Percentiles rank a stretch among this genome's conserved stretches.
phyloP scores from a whole-genome alignment of 768 basidiomycete species.

The Roridomyces roridus region DNA sequence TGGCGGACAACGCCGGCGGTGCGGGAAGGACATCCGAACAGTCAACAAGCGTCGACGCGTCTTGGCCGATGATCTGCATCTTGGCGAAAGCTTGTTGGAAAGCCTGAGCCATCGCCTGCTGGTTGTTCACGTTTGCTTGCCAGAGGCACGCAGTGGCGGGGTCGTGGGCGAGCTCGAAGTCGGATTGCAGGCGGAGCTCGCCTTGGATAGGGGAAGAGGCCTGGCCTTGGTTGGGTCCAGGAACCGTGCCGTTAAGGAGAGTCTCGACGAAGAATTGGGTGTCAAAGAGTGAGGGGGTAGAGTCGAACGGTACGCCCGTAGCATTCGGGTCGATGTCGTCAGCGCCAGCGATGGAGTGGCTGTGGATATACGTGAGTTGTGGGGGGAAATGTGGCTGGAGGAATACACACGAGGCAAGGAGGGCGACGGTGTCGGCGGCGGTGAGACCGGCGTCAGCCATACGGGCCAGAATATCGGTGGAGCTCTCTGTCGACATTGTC shows the following conservation, averaged over 20 bases:
- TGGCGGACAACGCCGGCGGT: no score
- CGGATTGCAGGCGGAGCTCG: constrained; percentile 39
- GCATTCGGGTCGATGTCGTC: constrained; percentile 5
- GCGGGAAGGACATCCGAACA: constrained; percentile 27
- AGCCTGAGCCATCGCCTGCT: constrained; percentile 28
- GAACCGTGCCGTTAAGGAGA: constrained; percentile 29
- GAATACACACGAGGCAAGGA: no score
- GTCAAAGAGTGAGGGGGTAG: constrained; percentile 37
- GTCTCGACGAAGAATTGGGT: constrained; percentile 39
- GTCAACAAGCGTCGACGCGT: constrained; percentile 26
- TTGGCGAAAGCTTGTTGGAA: constrained; percentile 42
- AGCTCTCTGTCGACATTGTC: no score
- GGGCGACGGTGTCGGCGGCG: no score
- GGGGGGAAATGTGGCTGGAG: no score
- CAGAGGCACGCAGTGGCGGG: constrained; percentile 44
- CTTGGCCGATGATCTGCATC: constrained; percentile 35
- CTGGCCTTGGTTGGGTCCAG: constrained; percentile 33
- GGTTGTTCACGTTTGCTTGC: constrained; percentile 43
- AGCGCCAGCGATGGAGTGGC: background rate
- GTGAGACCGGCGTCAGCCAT: no score
- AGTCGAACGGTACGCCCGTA: constrained; percentile 36
- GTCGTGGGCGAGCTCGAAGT: constrained; percentile 32
- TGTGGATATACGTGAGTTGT: background rate
- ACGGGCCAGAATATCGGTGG: no score
- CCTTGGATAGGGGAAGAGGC: constrained; percentile 30